Conservation (phyloP, 495 filamentous ascomycete genomes). For the Penicillium psychrofluorescens region DNA sequence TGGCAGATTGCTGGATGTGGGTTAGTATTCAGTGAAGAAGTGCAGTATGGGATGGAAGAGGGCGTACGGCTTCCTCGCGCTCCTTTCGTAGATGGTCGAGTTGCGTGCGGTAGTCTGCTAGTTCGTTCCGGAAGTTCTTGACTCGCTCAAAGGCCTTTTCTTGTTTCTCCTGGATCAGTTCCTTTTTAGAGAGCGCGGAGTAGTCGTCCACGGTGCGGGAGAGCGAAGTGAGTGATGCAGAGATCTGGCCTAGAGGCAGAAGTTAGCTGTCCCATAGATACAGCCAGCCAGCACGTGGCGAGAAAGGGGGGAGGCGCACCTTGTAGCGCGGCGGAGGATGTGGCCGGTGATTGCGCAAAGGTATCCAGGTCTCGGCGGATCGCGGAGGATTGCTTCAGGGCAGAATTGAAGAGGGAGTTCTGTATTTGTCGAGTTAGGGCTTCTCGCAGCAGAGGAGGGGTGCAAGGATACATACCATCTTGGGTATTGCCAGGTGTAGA, state of each 20-base stretch:
- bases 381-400: constrained; percentile 83
- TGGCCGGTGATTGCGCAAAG: constrained; percentile 56
- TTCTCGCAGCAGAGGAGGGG: not conserved
- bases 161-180: constrained; percentile 79
- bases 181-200: constrained; percentile 72
- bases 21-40: not conserved
- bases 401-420: constrained; percentile 95
- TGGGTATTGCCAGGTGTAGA: not conserved
- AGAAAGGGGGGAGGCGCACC: constrained; percentile 25
- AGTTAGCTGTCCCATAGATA: constrained; percentile 15
- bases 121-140: constrained; percentile 75
- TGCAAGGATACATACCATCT: constrained; percentile 7
- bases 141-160: constrained; percentile 84
- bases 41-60: not conserved
- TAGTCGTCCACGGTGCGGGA: constrained; percentile 93
- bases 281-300: not conserved
- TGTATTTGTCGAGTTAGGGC: constrained; percentile 10
- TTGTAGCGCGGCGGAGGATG: constrained; percentile 58
- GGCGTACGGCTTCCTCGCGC: constrained; percentile 60
- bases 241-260: constrained; percentile 55
- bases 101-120: constrained; percentile 67
- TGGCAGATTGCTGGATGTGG: constrained; percentile 48
- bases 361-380: constrained; percentile 77
- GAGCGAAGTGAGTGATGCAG: constrained; percentile 80
- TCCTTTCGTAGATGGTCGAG: constrained; percentile 70